Conservation (phyloP, 2,329 filamentous ascomycete species). For the Colletotrichum cereale region DNA sequence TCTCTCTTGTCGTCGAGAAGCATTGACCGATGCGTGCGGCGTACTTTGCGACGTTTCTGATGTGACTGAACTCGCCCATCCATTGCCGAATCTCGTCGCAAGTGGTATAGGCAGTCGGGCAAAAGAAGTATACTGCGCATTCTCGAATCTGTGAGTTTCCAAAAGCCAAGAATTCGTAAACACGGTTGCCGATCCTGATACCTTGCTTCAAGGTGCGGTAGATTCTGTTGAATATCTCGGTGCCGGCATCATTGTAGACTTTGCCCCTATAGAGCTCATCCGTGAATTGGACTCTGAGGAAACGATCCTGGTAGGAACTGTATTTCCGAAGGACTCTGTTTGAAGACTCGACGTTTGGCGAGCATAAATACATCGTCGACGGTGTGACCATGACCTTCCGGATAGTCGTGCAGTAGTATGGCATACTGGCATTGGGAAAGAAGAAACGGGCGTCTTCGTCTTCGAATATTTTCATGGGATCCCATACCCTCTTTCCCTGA, state of each 20-base stretch:
- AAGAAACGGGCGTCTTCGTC: slow-evolving; percentile 63
- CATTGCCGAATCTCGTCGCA: slow-evolving; percentile 83
- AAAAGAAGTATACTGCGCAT: slow-evolving; percentile 93
- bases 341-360: slow-evolving; percentile 85
- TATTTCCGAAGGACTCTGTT: slow-evolving; percentile 88
- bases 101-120: slow-evolving; percentile 73
- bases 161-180: slow-evolving; percentile 92
- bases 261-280: slow-evolving; percentile 78
- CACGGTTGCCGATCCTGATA: slow-evolving; percentile 83
- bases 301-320: slow-evolving; percentile 77
- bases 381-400: slow-evolving; percentile 86
- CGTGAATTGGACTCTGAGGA: slow-evolving; percentile 89
- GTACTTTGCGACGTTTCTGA: slow-evolving; percentile 88
- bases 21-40: slow-evolving; percentile 92
- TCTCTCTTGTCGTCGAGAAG: slow-evolving; percentile 90
- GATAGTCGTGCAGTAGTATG: slow-evolving; percentile 79
- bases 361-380: slow-evolving; percentile 82
- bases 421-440: slow-evolving; percentile 65
- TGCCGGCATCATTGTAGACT: slow-evolving; percentile 67
- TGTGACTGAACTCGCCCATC: slow-evolving; percentile 89
- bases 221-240: slow-evolving; percentile 78
- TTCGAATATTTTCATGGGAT: slow-evolving; percentile 80
- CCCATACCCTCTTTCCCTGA: slow-evolving; percentile 68
- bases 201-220: slow-evolving; percentile 80
- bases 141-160: slow-evolving; percentile 96